phyloP scores from a whole-genome alignment of 345 rosid genomes.

The Carallia pectinifolia region DNA sequence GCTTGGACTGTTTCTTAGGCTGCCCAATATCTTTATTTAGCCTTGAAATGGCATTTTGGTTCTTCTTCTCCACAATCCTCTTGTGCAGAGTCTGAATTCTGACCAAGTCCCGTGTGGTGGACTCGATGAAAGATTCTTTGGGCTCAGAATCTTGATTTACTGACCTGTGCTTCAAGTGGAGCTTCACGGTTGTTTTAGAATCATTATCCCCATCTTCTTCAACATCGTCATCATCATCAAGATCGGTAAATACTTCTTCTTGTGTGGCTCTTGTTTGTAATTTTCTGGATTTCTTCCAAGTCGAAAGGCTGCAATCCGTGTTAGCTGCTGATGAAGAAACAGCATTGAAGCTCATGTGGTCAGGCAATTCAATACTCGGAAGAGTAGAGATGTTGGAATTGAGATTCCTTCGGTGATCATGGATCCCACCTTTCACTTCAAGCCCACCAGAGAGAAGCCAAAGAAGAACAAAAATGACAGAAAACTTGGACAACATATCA shows the following conservation, averaged over 20 bases:
- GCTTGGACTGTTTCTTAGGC: conserved; percentile 12
- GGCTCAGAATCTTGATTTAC: conserved; percentile 28
- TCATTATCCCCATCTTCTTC: not conserved
- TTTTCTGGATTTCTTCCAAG: conserved; percentile 29
- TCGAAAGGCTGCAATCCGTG: conserved; percentile 51
- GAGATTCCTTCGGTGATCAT: conserved; percentile 26
- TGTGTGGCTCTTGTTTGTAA: conserved; percentile 11
- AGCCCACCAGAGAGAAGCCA: conserved; percentile 35
- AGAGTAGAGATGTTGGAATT: conserved; percentile 47
- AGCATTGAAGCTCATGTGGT: conserved; percentile 66
- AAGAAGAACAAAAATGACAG: conserved; percentile 34
- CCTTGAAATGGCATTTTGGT: conserved; percentile 54
- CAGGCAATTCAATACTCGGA: conserved; percentile 58
- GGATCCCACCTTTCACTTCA: conserved; percentile 34
- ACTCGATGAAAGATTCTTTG: conserved; percentile 46
- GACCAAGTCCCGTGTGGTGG: conserved; percentile 51
- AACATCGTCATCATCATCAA: not conserved
- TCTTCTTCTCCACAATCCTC: conserved; percentile 72
- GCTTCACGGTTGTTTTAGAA: conserved; percentile 48
- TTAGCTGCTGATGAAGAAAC: conserved; percentile 55
- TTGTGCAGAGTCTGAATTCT: conserved; percentile 71
- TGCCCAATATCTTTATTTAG: conserved; percentile 24
- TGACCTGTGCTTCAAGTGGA: conserved; percentile 59
- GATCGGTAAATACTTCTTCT: not conserved
- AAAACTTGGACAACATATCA: conserved; percentile 49